Conservation (phyloP, 2,329 filamentous ascomycete genomes). For the Claviceps pusilla region DNA sequence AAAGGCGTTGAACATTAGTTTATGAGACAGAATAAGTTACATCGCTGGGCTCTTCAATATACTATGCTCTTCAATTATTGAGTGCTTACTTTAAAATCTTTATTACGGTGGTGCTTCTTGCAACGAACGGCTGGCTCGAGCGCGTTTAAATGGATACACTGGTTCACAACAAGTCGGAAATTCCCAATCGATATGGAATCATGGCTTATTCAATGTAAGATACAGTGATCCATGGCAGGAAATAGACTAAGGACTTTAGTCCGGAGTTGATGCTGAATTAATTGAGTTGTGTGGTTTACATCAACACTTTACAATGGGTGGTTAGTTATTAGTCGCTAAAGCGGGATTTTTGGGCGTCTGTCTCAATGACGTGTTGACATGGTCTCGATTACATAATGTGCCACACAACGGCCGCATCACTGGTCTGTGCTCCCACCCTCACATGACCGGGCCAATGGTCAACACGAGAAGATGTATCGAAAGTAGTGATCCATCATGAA, state of each 20-base stretch:
- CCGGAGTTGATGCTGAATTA: not conserved
- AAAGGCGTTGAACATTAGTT: not conserved
- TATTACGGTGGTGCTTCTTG: not conserved
- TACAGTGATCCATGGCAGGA: not conserved
- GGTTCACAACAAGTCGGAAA: too few species aligned
- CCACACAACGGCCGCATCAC: slow-evolving; percentile 1
- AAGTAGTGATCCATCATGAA: not conserved
- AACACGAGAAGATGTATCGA: not conserved
- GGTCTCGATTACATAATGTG: slow-evolving; percentile 2
- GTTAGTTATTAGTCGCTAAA: not conserved
- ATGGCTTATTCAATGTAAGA: not conserved
- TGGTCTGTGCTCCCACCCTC: slow-evolving; percentile 15
- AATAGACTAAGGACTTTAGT: not conserved
- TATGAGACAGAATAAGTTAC: not conserved
- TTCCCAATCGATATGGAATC: not conserved
- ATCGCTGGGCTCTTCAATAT: not conserved
- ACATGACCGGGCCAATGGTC: slow-evolving; percentile 16
- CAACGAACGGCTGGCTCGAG: not conserved
- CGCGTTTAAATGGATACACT: not conserved
- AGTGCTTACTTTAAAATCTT: not conserved
- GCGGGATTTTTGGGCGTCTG: not conserved
- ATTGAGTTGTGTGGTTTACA: not conserved
- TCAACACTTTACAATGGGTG: not conserved
- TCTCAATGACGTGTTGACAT: not conserved
- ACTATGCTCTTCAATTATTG: not conserved